Evolutionary conservation across 2,329 filamentous ascomycete species (phyloP).

Genomic region (Penicillium sp.): DNA sequence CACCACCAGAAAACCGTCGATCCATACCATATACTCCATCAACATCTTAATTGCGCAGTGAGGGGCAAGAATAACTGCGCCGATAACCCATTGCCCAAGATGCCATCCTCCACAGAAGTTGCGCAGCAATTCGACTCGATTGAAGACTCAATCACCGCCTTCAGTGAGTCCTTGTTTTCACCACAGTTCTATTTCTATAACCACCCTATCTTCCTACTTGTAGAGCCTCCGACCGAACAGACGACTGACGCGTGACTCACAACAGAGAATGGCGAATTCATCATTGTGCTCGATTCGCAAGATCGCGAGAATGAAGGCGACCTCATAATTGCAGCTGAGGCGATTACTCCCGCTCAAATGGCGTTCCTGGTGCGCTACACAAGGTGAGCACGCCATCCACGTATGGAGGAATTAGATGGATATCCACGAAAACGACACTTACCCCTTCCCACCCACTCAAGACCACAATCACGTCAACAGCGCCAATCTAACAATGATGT

Average conservation of each 20-base stretch:
- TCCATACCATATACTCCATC: neutral
- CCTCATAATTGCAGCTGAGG: constrained; percentile 85
- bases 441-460: neutral
- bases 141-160: constrained; percentile 41
- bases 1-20: neutral
- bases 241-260: constrained; percentile 17
- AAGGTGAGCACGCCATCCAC: constrained; percentile 40
- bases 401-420: neutral
- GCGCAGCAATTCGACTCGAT: constrained; percentile 40
- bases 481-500: neutral
- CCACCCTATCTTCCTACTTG: neutral
- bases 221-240: neutral
- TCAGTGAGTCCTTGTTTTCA: constrained; percentile 32
- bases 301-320: constrained; percentile 97
- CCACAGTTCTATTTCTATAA: neutral
- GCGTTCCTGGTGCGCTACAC: constrained; percentile 92
- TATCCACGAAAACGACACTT: neutral
- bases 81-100: constrained; percentile 16
- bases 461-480: neutral
- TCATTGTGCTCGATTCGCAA: constrained; percentile 89
- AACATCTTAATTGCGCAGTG: constrained; percentile 17
- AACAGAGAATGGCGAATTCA: constrained; percentile 76
- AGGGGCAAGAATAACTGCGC: constrained; percentile 23
- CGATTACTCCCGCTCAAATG: constrained; percentile 83
- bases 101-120: constrained; percentile 35